Base-by-base conservation (phyloP, 352 stramenopile genomes). In the Globisporangium iwayamae region DNA sequence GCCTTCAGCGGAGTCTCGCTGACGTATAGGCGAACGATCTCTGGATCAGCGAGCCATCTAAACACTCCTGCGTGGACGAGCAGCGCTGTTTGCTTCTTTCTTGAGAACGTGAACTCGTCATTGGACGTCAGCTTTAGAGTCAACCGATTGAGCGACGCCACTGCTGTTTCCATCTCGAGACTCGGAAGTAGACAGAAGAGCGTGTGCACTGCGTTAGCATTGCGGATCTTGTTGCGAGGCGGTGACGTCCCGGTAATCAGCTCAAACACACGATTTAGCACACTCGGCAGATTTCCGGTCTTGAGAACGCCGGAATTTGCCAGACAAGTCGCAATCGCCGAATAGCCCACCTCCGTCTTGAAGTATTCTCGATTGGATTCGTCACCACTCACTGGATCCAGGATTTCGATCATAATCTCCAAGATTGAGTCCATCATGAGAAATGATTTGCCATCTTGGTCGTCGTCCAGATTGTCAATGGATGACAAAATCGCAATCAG, bases 401-500 rank as follows among this genome's bases (percentile, higher is more conserved):
- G 66, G 0, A 83, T 81, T 8, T 78, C 36, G 20, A 60, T 79
- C 4, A 92, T 62, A 3, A 89, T 69, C 9, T 76, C 62, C 4
- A 93, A 34, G n/a, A 89, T 69, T 2, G 70, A 45, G 36, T 90
- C 76, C 65, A 91, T 76, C 34, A 87, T 68, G 14, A 67, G 41
- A 30, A 85, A 85, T 0, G 38, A 14, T 20, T 50, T 43, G 10
- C 10, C 30, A 6, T 78, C 70, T 45, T 63, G 62, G 4, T 56
- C 43, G 3, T 54, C 32, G 16, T 71, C 57, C 45, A 71, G 22
- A 14, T 75, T 39, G 11, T 83, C 69, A 30, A 90, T 57, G 2
- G 84, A 85, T 4, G 81, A 91, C 20, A 93, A 38, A 8, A 90
- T 45, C 11, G 84, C 74, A 30, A 90, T 60, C 10, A 93, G 48